Conservation (phyloP, 78 protist species). For the Dictyostelium citrinum region DNA sequence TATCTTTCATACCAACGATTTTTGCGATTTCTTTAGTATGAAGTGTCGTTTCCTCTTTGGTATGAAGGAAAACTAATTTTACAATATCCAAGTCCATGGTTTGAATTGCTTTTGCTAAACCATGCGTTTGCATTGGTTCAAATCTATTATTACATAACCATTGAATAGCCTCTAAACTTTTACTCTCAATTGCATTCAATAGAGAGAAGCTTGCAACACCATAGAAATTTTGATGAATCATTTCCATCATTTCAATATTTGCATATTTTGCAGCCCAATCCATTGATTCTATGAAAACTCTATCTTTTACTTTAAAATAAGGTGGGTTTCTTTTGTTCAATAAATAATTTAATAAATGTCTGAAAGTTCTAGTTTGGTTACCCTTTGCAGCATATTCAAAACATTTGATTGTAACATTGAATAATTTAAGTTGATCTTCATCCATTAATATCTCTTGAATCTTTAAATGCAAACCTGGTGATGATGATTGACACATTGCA, state of each 20-base stretch:
- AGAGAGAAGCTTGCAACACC: not conserved
- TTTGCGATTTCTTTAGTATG: not conserved
- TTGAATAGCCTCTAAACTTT: not conserved
- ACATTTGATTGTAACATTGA: not conserved
- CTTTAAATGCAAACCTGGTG: not conserved
- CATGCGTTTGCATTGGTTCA: not conserved
- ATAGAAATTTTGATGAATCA: not conserved
- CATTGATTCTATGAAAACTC: not conserved
- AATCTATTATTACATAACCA: not conserved
- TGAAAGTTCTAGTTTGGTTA: not conserved
- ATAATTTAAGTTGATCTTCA: not conserved
- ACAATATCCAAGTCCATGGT: not conserved
- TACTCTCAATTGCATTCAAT: not conserved
- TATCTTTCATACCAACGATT: not conserved
- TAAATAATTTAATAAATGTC: not conserved
- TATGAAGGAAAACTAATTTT: not conserved
- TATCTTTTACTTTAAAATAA: not conserved
- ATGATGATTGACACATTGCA: not conserved
- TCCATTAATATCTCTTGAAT: not conserved
- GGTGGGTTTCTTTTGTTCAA: not conserved
- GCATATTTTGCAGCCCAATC: slow-evolving; percentile 14
- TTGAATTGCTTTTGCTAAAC: not conserved
- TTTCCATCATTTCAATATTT: not conserved
- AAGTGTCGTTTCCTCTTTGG: not conserved
- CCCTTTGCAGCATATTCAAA: not conserved